Conservation (phyloP, 148 eudicot genomes). For the Talinum fruticosum region DNA sequence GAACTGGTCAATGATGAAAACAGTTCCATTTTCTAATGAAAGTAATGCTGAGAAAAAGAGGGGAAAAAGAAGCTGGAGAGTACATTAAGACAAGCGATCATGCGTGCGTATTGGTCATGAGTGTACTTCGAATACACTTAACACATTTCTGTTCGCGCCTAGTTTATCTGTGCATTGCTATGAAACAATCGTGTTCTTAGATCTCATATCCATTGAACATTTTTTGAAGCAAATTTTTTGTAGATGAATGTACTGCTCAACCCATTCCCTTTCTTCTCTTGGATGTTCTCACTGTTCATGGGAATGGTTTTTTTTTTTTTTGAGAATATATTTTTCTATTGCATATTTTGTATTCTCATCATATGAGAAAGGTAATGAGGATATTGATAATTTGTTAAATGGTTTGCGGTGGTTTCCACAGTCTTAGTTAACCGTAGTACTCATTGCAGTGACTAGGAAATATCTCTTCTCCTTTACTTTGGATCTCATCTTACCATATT, state of each 20-base stretch:
- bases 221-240: not conserved
- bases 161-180: not conserved
- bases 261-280: not conserved
- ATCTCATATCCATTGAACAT: not conserved
- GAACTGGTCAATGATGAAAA: not conserved
- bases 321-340: not conserved
- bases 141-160: not conserved
- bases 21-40: not conserved
- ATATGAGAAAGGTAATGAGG: not conserved
- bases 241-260: not conserved
- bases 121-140: not conserved
- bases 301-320: too few relatives aligned
- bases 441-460: not conserved
- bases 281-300: not conserved
- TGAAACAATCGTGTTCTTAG: not conserved
- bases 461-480: slow-evolving; percentile 10
- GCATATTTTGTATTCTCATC: not conserved
- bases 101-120: not conserved
- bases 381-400: not conserved
- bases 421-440: not conserved
- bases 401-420: not conserved
- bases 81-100: not conserved
- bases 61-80: not conserved
- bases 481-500: slow-evolving; percentile 8
- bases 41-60: not conserved